Evolutionary conservation across 306 rosid genomes (phyloP).

Genomic region (Amphicarpaea edgeworthii): DNA sequence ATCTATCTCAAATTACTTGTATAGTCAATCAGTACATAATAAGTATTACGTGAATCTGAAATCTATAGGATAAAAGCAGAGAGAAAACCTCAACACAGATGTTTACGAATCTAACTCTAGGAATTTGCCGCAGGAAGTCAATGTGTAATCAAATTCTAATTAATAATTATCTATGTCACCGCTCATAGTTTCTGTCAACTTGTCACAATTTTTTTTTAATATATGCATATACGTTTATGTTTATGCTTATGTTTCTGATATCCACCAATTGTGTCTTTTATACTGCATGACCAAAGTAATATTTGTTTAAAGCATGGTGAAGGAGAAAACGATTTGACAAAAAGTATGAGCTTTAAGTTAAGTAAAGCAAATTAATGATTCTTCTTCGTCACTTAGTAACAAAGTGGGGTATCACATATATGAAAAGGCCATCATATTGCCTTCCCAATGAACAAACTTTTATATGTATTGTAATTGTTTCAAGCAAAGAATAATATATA

Average conservation of each 20-base stretch:
- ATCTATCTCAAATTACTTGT: background rate
- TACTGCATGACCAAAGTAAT: constrained; percentile 4
- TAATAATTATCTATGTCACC: background rate
- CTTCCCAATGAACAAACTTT: constrained; percentile 43
- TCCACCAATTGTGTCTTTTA: constrained; percentile 18
- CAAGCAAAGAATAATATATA: background rate
- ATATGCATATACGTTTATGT: background rate
- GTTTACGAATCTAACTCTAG: background rate
- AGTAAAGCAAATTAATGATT: constrained; percentile 52
- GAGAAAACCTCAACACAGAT: background rate
- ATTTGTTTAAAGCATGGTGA: constrained; percentile 27
- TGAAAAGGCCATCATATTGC: constrained; percentile 42
- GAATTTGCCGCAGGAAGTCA: constrained; percentile 18
- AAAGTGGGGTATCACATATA: constrained; percentile 44
- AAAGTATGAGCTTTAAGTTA: constrained; percentile 23
- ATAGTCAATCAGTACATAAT: too few relatives aligned
- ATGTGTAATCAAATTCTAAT: constrained; percentile 11
- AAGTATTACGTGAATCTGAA: background rate
- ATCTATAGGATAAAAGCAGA: background rate
- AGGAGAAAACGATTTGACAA: background rate
- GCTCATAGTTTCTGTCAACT: background rate
- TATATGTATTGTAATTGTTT: background rate
- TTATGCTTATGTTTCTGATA: background rate
- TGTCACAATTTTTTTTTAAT: background rate
- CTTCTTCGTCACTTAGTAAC: constrained; percentile 34